These are phyloP conservation scores for Rhodamnia argentea DNA, from an alignment of 345 rosid genomes.

Conservation along the genomic window DNA sequence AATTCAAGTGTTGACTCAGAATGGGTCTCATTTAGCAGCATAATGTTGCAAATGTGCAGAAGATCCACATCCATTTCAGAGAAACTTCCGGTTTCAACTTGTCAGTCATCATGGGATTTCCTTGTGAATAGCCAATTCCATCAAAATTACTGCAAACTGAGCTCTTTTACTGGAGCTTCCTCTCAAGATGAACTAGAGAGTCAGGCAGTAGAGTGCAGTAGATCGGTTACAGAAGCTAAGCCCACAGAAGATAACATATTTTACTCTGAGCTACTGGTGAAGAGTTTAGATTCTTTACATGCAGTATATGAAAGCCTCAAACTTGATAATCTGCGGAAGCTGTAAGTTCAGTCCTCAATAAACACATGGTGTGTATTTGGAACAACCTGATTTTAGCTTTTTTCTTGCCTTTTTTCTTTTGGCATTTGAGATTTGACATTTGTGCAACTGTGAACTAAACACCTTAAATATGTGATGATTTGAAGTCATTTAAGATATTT, in stretches of 20 bases:
- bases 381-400: neutral
- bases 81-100: conserved; percentile 17
- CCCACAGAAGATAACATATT: conserved; percentile 26
- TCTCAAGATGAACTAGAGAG: conserved; percentile 17
- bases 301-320: conserved; percentile 92
- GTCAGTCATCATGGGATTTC: conserved; percentile 74
- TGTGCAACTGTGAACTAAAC: neutral
- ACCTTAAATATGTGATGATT: neutral
- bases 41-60: conserved; percentile 53
- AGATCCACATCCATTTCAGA: conserved; percentile 24
- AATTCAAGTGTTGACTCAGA: conserved; percentile 46
- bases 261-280: conserved; percentile 41
- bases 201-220: conserved; percentile 15
- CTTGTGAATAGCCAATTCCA: conserved; percentile 80
- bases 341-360: conserved; percentile 26
- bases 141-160: conserved; percentile 42
- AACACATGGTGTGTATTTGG: neutral
- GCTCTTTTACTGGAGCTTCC: conserved; percentile 22
- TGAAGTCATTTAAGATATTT: neutral
- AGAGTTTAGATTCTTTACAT: conserved; percentile 70
- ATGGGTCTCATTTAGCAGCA: conserved; percentile 61
- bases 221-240: conserved; percentile 19
- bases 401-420: neutral
- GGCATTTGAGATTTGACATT: neutral
- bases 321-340: conserved; percentile 78